Conservation (phyloP, 1,139 yeast species). For the Saccharomycopsis hybrid region DNA sequence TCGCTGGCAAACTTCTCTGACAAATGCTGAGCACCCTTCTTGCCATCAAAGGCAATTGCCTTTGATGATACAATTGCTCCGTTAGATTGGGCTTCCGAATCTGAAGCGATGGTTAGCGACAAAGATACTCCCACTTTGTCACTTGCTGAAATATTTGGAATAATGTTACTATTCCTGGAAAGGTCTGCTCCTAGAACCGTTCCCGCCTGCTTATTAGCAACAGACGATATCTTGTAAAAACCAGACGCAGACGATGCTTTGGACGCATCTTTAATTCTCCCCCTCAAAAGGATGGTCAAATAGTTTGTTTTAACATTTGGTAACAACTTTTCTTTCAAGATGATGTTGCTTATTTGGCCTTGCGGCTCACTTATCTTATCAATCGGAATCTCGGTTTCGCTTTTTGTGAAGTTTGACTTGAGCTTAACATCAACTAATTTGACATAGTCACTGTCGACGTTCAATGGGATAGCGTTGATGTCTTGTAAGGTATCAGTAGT, state of each 20-base stretch:
- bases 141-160: not conserved
- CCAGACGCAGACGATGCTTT: not conserved
- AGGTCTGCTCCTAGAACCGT: conserved; percentile 1
- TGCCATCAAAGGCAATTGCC: conserved; percentile 7
- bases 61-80: not conserved
- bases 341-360: not conserved
- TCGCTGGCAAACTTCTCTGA: not conserved
- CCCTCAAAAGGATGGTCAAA: not conserved
- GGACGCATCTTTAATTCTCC: not conserved
- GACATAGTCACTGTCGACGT: not conserved
- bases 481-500: not conserved
- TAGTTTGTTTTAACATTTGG: not conserved
- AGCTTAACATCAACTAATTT: not conserved
- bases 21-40: conserved; percentile 6
- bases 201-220: not conserved
- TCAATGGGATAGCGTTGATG: not conserved
- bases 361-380: not conserved
- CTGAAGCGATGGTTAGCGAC: not conserved
- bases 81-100: conserved; percentile 1
- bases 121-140: not conserved
- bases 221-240: not conserved
- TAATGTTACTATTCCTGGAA: not conserved
- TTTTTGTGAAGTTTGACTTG: conserved; percentile 1
- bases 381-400: conserved; percentile 1
- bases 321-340: not conserved